Percentiles rank a stretch among this genome's conserved stretches.
These are phyloP conservation scores for Pythium coloratum DNA, from an alignment of 352 stramenopile species.

Conservation along the genomic window DNA sequence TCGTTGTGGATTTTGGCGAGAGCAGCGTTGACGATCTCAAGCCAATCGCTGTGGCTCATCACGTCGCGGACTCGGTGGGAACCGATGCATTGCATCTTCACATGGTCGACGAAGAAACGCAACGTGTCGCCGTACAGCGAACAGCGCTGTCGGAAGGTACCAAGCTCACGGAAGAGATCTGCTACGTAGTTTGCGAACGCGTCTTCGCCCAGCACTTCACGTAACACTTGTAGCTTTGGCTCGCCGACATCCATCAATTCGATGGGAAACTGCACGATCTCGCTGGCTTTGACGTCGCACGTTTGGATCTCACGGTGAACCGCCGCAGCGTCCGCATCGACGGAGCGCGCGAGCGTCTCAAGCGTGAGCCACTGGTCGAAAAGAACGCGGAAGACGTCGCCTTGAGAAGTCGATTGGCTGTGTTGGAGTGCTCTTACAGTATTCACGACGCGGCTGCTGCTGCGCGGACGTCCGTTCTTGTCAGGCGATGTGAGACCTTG, in stretches of 20 bases:
- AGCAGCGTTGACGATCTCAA: slow-evolving; percentile 22
- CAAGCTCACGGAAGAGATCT: slow-evolving; percentile 44
- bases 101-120: slow-evolving; percentile 26
- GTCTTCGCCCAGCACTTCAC: slow-evolving; percentile 46
- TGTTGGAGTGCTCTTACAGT: slow-evolving; percentile 31
- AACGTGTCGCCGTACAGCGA: slow-evolving; percentile 36
- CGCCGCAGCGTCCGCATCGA: slow-evolving; percentile 20
- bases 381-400: background rate
- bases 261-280: slow-evolving; percentile 20
- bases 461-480: background rate
- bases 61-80: slow-evolving; percentile 15
- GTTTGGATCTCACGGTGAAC: slow-evolving; percentile 29
- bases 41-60: slow-evolving; percentile 18
- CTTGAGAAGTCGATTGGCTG: background rate
- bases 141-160: slow-evolving; percentile 33
- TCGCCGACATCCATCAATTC: slow-evolving; percentile 13
- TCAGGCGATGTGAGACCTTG: background rate
- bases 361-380: slow-evolving; percentile 34
- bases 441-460: slow-evolving; percentile 9
- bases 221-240: slow-evolving; percentile 50
- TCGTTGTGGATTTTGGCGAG: slow-evolving; percentile 6
- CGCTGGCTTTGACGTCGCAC: slow-evolving; percentile 22
- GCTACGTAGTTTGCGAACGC: slow-evolving; percentile 44
- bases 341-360: slow-evolving; percentile 6
- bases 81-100: slow-evolving; percentile 27